Percentiles rank a stretch among this genome's conserved stretches.
phyloP scores from a whole-genome alignment of 1,139 yeast species.

The Magnusiomyces sp. region DNA sequence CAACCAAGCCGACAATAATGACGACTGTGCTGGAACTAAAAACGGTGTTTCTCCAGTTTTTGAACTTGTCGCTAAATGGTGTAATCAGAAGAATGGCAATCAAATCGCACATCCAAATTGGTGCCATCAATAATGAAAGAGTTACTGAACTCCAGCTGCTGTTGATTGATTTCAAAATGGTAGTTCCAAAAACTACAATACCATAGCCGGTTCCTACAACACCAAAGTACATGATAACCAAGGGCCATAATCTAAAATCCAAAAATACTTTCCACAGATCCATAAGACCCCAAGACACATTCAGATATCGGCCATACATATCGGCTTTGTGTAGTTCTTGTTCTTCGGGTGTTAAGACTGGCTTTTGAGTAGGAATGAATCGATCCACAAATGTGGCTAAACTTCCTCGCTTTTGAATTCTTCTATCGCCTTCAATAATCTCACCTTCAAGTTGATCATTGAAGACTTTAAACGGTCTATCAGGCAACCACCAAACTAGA shows the following conservation, averaged over 20 bases:
- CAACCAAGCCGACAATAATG: conserved; percentile 66
- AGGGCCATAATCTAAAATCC: conserved; percentile 70
- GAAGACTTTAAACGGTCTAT: conserved; percentile 39
- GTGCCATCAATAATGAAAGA: conserved; percentile 71
- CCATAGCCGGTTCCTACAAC: conserved; percentile 88
- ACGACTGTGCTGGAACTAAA: conserved; percentile 55
- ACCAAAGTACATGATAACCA: conserved; percentile 82
- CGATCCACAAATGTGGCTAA: too few species aligned
- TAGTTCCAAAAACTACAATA: conserved; percentile 75
- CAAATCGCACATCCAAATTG: conserved; percentile 82
- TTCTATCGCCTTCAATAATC: neutral
- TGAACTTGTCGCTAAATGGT: conserved; percentile 68
- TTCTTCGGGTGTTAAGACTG: conserved; percentile 48
- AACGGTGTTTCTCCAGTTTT: conserved; percentile 48
- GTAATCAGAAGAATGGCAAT: conserved; percentile 70
- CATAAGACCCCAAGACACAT: conserved; percentile 49
- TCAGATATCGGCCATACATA: conserved; percentile 43
- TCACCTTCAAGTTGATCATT: neutral
- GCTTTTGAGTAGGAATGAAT: conserved; percentile 33
- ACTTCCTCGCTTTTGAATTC: neutral
- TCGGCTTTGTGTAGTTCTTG: conserved; percentile 54
- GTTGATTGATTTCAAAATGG: conserved; percentile 61
- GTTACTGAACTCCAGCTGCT: conserved; percentile 57
- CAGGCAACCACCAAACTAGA: conserved; percentile 81
- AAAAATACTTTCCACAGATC: conserved; percentile 50